phyloP scores from a whole-genome alignment of 1,284 basidiomycete species.

The Ustilago lituana region DNA sequence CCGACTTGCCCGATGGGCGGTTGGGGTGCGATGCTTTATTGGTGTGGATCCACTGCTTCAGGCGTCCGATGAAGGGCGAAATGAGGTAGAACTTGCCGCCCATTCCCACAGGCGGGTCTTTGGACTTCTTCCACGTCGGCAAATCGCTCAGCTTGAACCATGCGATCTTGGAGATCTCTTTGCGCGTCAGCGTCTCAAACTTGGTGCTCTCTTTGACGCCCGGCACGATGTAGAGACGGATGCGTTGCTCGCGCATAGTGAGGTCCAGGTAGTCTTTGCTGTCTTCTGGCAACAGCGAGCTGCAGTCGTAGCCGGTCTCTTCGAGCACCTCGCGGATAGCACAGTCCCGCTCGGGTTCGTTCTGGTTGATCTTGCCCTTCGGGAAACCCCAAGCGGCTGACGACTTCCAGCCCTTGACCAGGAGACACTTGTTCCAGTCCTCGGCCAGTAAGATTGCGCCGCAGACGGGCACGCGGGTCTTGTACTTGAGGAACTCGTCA shows the following conservation, averaged over 20 bases:
- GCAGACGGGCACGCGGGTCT: slow-evolving; percentile 97
- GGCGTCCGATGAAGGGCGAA: slow-evolving; percentile 81
- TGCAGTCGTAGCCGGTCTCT: slow-evolving; percentile 66
- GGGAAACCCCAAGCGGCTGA: slow-evolving; percentile 98
- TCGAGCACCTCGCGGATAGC: slow-evolving; percentile 72
- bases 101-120: slow-evolving; percentile 69
- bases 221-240: slow-evolving; percentile 90
- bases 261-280: slow-evolving; percentile 78
- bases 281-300: slow-evolving; percentile 49
- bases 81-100: slow-evolving; percentile 91
- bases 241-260: slow-evolving; percentile 85
- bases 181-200: slow-evolving; percentile 92
- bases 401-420: slow-evolving; percentile 93
- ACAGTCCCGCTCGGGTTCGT: slow-evolving; percentile 69
- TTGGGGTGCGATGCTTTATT: slow-evolving; percentile 56
- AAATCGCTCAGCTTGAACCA: slow-evolving; percentile 93
- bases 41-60: slow-evolving; percentile 64
- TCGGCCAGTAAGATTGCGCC: slow-evolving; percentile 94
- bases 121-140: slow-evolving; percentile 90
- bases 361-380: slow-evolving; percentile 98
- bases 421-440: slow-evolving; percentile 77
- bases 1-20: slow-evolving; percentile 20
- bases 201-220: slow-evolving; percentile 87
- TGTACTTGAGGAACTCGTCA: slow-evolving; percentile 75
- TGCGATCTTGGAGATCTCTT: slow-evolving; percentile 98